These are phyloP conservation scores for Mycotypha africana DNA, from an alignment of 371 early-diverging fungal genomes.

Conservation along the genomic window DNA sequence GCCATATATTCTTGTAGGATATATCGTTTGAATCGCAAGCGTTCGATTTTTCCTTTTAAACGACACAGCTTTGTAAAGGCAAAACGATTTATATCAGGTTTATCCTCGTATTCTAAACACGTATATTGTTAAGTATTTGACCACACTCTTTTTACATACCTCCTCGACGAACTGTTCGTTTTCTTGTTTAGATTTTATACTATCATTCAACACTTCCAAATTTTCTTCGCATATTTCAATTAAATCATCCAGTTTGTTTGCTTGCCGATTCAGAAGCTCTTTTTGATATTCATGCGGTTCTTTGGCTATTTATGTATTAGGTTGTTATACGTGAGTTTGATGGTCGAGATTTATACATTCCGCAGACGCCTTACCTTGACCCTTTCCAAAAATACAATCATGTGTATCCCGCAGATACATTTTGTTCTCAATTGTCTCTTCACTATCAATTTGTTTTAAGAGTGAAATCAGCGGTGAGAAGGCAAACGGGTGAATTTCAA, in stretches of 20 bases:
- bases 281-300: conserved; percentile 17
- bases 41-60: conserved; percentile 5
- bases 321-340: no score
- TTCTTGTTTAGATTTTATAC: neutral
- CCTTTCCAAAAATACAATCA: conserved; percentile 25
- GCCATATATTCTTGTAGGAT: conserved; percentile 12
- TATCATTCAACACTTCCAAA: conserved; percentile 7
- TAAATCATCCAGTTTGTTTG: conserved; percentile 2
- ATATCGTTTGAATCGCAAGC: conserved; percentile 7
- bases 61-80: no score
- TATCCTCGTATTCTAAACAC: no score
- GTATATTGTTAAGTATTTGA: no score
- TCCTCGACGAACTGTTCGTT: conserved; percentile 1
- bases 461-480: conserved; percentile 50
- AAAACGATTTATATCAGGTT: no score
- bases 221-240: conserved; percentile 15
- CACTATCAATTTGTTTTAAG: conserved; percentile 30
- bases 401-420: conserved; percentile 27
- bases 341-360: no score
- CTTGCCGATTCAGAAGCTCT: conserved; percentile 8
- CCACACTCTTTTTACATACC: neutral
- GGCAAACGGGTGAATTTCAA: conserved; percentile 43
- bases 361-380: conserved; percentile 22
- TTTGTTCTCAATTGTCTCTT: conserved; percentile 16
- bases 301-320: no score